A percentile compares a stretch with the other conserved stretches of the same genome.
Conservation (phyloP, 139 green algal species). For the Nannochloris sp. region DNA sequence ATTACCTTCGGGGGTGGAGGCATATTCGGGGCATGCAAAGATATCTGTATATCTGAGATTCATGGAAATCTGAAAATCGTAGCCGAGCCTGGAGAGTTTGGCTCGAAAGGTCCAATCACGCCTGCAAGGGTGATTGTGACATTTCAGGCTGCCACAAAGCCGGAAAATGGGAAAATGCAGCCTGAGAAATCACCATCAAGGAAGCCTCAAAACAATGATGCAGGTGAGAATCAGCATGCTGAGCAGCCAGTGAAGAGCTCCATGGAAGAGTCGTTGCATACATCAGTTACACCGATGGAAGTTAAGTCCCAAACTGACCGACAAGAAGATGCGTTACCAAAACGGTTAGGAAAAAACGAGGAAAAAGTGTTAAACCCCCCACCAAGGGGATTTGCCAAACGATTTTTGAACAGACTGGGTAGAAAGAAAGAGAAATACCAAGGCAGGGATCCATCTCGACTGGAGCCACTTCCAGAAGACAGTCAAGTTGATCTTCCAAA, state of each 20-base stretch:
- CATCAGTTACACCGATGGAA: not conserved
- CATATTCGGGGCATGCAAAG: constrained; percentile 57
- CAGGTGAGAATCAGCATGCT: no score
- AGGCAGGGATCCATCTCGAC: constrained; percentile 6
- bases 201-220: not conserved
- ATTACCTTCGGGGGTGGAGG: constrained; percentile 56
- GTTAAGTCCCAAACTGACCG: not conserved
- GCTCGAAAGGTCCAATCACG: not conserved
- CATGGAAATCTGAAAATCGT: constrained; percentile 34
- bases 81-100: constrained; percentile 9
- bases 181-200: constrained; percentile 1
- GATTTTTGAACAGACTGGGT: constrained; percentile 34
- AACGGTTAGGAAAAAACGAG: not conserved
- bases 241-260: no score
- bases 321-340: not conserved
- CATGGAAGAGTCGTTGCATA: no score
- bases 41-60: constrained; percentile 59
- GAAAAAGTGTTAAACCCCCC: not conserved
- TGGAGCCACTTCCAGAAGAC: constrained; percentile 16
- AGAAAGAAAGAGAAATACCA: constrained; percentile 38
- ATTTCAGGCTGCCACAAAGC: not conserved
- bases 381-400: constrained; percentile 28
- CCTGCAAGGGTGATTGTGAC: not conserved
- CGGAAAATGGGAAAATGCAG: not conserved
- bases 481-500: not conserved